Percentiles rank a stretch among this genome's conserved stretches.
These are phyloP conservation scores for Blastobotrys raffinosifermentans DNA, from an alignment of 1,139 yeast species.

Conservation along the genomic window DNA sequence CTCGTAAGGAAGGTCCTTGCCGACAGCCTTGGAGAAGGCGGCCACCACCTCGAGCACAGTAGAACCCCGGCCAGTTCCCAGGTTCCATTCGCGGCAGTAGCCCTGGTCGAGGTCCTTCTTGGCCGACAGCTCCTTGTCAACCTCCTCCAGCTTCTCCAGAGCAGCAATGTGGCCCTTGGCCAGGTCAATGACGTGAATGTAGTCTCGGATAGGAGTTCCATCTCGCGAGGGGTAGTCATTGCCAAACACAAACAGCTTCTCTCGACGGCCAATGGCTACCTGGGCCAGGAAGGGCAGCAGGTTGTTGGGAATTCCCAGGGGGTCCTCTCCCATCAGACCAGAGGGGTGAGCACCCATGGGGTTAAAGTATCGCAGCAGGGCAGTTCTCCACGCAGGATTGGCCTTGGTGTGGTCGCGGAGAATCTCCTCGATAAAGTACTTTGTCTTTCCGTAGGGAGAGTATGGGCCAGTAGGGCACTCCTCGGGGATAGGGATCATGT, in stretches of 20 bases:
- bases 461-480: constrained; percentile 72
- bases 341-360: constrained; percentile 87
- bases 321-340: constrained; percentile 76
- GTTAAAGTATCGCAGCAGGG: constrained; percentile 68
- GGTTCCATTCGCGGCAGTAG: constrained; percentile 70
- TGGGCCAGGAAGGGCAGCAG: constrained; percentile 71
- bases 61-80: constrained; percentile 75
- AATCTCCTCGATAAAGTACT: constrained; percentile 58
- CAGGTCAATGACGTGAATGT: constrained; percentile 74
- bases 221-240: constrained; percentile 63
- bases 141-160: constrained; percentile 48
- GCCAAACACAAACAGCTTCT: constrained; percentile 60
- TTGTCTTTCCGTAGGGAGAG: constrained; percentile 74
- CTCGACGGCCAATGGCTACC: constrained; percentile 69
- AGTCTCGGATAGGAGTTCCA: constrained; percentile 80
- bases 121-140: constrained; percentile 22
- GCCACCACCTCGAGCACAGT: constrained; percentile 69
- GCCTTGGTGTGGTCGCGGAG: constrained; percentile 51
- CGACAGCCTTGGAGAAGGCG: constrained; percentile 66
- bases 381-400: constrained; percentile 52
- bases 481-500: constrained; percentile 78
- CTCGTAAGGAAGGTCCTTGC: constrained; percentile 58
- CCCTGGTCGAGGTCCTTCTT: constrained; percentile 35
- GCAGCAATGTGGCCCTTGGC: constrained; percentile 81
- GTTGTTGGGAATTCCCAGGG: constrained; percentile 71